Conservation (phyloP, 305 asterid genomes). For the Plantago coronopus region DNA sequence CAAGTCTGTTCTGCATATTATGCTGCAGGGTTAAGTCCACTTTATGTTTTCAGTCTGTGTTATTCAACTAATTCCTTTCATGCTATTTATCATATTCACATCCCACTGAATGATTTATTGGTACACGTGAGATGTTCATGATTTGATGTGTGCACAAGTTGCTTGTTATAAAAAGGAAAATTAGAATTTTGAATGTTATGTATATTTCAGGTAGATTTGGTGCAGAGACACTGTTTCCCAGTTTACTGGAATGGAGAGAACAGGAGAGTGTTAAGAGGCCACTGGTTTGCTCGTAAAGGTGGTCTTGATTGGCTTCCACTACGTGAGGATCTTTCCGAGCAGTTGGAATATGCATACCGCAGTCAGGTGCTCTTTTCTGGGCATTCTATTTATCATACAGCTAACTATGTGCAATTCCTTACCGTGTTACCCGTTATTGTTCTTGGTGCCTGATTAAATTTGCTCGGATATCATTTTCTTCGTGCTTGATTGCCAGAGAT, state of each 20-base stretch:
- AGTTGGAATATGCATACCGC: constrained; percentile 90
- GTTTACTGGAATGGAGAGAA: constrained; percentile 97
- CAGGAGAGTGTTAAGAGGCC: constrained; percentile 89
- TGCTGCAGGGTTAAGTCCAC: not conserved
- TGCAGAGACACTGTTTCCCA: constrained; percentile 86
- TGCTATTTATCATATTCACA: constrained; percentile 1
- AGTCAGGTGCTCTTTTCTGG: constrained; percentile 54
- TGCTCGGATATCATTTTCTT: too few species aligned
- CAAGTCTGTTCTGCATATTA: too few species aligned
- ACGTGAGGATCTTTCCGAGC: constrained; percentile 95
- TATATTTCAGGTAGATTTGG: constrained; percentile 77
- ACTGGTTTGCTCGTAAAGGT: constrained; percentile 97
- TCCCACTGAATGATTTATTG: not conserved
- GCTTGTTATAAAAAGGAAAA: constrained; percentile 10
- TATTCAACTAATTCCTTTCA: not conserved
- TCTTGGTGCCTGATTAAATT: not conserved
- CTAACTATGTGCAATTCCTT: not conserved
- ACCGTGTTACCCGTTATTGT: not conserved
- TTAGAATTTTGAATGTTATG: constrained; percentile 19
- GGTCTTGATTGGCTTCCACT: constrained; percentile 97
- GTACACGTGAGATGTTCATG: constrained; percentile 8
- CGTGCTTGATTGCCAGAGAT: too few species aligned
- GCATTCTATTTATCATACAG: constrained; percentile 17
- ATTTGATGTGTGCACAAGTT: constrained; percentile 3
- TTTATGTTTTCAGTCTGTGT: not conserved